These are phyloP conservation scores for Cordyceps farinosa DNA, from an alignment of 2,329 filamentous ascomycete species.

Conservation along the genomic window DNA sequence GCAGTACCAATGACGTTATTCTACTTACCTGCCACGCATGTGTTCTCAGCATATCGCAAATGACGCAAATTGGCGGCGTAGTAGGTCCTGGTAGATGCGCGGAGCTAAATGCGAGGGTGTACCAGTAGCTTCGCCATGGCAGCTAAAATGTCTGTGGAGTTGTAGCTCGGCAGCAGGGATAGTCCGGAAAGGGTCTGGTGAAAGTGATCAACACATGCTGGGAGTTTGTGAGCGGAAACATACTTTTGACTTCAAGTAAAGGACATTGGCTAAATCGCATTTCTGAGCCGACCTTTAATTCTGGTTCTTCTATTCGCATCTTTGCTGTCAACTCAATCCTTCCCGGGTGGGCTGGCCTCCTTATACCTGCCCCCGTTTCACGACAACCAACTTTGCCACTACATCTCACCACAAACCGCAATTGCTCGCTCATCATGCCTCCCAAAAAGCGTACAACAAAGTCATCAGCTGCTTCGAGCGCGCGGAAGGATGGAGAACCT, in stretches of 20 bases:
- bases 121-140: background rate
- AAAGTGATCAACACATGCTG: background rate
- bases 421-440: conserved; percentile 18
- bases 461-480: conserved; percentile 22
- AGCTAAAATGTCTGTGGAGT: conserved; percentile 8
- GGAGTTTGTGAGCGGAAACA: background rate
- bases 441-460: conserved; percentile 34
- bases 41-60: conserved; percentile 40
- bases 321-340: too few species aligned
- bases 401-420: background rate
- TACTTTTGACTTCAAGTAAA: background rate
- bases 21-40: conserved; percentile 37
- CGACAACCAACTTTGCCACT: conserved; percentile 1
- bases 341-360: background rate
- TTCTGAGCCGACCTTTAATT: background rate
- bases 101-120: conserved; percentile 7
- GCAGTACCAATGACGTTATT: background rate
- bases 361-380: conserved; percentile 1
- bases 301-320: background rate
- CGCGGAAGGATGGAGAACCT: conserved; percentile 33
- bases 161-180: conserved; percentile 15
- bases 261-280: background rate
- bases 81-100: background rate
- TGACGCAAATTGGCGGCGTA: conserved; percentile 21
- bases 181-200: conserved; percentile 7